Evolutionary conservation across 1,139 yeast species (phyloP), one percentile per base, ranked within the genome.

Genomic region (Diutina neorugosa): DNA sequence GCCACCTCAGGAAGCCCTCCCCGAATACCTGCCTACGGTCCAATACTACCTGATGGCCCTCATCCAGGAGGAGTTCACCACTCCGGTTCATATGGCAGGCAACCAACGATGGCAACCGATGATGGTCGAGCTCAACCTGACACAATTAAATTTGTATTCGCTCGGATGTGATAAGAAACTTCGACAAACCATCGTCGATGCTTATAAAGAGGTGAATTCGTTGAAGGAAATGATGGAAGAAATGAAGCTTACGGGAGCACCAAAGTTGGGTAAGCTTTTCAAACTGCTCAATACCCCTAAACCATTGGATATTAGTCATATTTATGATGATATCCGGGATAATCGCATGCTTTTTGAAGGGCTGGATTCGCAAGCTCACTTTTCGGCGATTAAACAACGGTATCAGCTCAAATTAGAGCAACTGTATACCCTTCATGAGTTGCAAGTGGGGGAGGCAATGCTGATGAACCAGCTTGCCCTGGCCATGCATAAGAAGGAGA

Each of bases 61-160:
- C 18, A 21, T 50, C 12, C 16, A 50, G 27, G 27, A 21, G 4
- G 52, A 50, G 44, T 50, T 50, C n/a, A n/a, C 23, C 18, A 40
- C 52, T n/a, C 52, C 52, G 6, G 41, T 37, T 12, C 44, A 34
- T 23, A 25, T 20, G 44, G n/a, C 19, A 14, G 5, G 20, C 11
- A 14, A 23, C 34, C 11, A 50, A 14, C 19, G 40, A 4, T 46
- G 50, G 50, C 19, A 16, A 53, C 74, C 77, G 0, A 80, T 77
- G 46, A 62, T 77, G 51, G 63, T 79, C n/a, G 82, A 77, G 56
- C 64, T 82, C 53, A 79, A 81, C 63, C 78, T 81, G 56, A 82
- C 85, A 19, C 83, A 79, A 61, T 67, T 82, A 52, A 73, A 73
- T 52, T 55, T 82, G 19, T 73, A 75, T 57, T 64, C 64, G 25